Percentiles rank a stretch among this genome's conserved stretches.
Conservation (phyloP, 805 yeast genomes). For the Myxozyma mucilagina region DNA sequence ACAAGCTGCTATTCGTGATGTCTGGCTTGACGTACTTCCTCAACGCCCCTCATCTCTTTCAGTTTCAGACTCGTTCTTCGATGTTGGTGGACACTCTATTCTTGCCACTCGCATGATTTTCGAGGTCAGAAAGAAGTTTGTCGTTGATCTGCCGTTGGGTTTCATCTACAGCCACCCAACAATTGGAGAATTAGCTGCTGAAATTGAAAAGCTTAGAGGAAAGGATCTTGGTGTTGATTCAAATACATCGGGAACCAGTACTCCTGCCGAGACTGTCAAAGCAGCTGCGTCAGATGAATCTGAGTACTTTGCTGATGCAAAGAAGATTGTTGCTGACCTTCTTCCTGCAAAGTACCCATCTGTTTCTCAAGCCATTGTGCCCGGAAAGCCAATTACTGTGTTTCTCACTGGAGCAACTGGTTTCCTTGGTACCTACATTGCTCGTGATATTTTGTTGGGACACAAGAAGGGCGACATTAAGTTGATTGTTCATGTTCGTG, state of each 20-base stretch:
- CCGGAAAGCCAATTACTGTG: conserved; percentile 51
- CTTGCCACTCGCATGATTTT: conserved; percentile 96
- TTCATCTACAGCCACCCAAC: conserved; percentile 89
- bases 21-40: conserved; percentile 87
- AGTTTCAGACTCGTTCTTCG: conserved; percentile 88
- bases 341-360: conserved; percentile 49
- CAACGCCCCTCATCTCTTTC: conserved; percentile 75
- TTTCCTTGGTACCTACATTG: conserved; percentile 86
- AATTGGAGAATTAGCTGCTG: conserved; percentile 70
- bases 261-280: background rate
- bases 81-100: conserved; percentile 96
- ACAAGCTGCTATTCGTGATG: conserved; percentile 69
- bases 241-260: background rate
- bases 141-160: conserved; percentile 84
- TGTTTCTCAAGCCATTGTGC: conserved; percentile 45
- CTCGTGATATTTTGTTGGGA: conserved; percentile 63
- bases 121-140: conserved; percentile 74
- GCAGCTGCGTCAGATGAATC: conserved; percentile 32
- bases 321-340: conserved; percentile 46
- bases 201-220: conserved; percentile 58
- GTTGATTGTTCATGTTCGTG: conserved; percentile 89
- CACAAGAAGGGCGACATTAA: conserved; percentile 48
- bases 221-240: conserved; percentile 44
- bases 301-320: conserved; percentile 76
- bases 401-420: conserved; percentile 97